A percentile compares a stretch with the other conserved stretches of the same genome.
Evolutionary conservation across 164 flowering plant species (phyloP).

Genomic region (Vitis riparia): DNA sequence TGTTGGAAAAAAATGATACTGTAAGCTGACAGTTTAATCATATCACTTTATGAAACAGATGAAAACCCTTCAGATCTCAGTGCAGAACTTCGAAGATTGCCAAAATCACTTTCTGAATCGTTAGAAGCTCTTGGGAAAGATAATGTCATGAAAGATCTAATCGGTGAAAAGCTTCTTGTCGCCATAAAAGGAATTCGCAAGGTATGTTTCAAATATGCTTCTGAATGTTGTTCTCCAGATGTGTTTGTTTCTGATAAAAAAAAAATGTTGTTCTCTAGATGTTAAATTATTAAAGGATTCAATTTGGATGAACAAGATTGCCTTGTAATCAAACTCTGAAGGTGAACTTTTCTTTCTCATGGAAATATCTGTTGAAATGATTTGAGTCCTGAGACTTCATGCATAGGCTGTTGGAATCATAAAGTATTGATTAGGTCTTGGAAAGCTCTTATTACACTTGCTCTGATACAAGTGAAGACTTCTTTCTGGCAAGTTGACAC

Average conservation of each 20-base stretch:
- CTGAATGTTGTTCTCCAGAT: too few species aligned
- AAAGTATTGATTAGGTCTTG: too few species aligned
- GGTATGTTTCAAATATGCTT: conserved; percentile 38
- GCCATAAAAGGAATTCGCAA: conserved; percentile 80
- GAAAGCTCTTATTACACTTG: too few species aligned
- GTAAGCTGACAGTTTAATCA: neutral
- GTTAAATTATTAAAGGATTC: neutral
- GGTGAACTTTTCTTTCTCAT: neutral
- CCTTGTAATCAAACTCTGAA: neutral
- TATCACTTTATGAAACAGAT: conserved; percentile 39
- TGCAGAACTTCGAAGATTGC: conserved; percentile 54
- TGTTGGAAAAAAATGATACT: neutral
- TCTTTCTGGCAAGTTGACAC: too few species aligned
- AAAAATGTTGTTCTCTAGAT: too few species aligned
- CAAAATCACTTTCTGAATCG: conserved; percentile 72
- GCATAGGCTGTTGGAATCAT: neutral
- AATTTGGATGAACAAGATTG: neutral
- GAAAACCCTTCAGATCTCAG: conserved; percentile 52
- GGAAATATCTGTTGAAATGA: neutral
- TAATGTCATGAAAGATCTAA: conserved; percentile 45
- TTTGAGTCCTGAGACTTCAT: neutral
- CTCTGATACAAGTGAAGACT: too few species aligned
- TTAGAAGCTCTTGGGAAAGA: conserved; percentile 72
- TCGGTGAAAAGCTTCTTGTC: conserved; percentile 71
- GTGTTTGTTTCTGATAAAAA: too few species aligned